These are phyloP conservation scores for Psilocybe cyanescens DNA, from an alignment of 768 basidiomycete genomes.

Conservation along the genomic window DNA sequence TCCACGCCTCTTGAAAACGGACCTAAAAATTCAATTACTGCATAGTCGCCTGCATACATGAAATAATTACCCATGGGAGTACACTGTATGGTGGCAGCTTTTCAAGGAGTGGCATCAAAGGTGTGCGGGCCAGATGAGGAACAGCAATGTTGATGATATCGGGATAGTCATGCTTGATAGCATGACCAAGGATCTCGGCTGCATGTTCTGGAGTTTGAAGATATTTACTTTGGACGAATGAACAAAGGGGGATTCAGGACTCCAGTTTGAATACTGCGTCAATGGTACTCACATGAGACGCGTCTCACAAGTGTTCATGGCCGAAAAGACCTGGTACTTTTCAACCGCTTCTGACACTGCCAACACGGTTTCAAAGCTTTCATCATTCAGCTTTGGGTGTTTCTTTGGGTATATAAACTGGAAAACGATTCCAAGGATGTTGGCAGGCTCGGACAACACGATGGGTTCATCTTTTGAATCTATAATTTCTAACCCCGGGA, in stretches of 20 bases:
- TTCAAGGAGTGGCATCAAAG: background rate
- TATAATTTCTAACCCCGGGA: slow-evolving; percentile 22
- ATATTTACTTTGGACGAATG: background rate
- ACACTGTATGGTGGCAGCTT: background rate
- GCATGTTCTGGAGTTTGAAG: slow-evolving; percentile 12
- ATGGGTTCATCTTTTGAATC: slow-evolving; percentile 9
- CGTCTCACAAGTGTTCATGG: slow-evolving; percentile 22
- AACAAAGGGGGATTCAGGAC: background rate
- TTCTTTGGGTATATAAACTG: slow-evolving; percentile 25
- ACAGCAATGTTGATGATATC: slow-evolving; percentile 18
- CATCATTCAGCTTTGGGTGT: slow-evolving; percentile 22
- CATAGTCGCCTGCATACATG: background rate
- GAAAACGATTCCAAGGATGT: slow-evolving; percentile 8
- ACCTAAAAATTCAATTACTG: background rate
- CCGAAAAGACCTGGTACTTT: slow-evolving; percentile 26
- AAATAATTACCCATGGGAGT: background rate
- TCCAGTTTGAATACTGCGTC: background rate
- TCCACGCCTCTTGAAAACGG: slow-evolving; percentile 1
- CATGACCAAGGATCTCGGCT: slow-evolving; percentile 18
- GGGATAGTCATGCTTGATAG: slow-evolving; percentile 18
- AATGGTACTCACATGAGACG: slow-evolving; percentile 18
- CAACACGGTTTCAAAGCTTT: slow-evolving; percentile 15
- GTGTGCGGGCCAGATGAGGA: slow-evolving; percentile 10
- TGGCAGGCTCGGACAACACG: background rate
- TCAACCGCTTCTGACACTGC: slow-evolving; percentile 25